Base-by-base conservation (phyloP, 202 grass and related monocot species). In the Panicum virgatum region DNA sequence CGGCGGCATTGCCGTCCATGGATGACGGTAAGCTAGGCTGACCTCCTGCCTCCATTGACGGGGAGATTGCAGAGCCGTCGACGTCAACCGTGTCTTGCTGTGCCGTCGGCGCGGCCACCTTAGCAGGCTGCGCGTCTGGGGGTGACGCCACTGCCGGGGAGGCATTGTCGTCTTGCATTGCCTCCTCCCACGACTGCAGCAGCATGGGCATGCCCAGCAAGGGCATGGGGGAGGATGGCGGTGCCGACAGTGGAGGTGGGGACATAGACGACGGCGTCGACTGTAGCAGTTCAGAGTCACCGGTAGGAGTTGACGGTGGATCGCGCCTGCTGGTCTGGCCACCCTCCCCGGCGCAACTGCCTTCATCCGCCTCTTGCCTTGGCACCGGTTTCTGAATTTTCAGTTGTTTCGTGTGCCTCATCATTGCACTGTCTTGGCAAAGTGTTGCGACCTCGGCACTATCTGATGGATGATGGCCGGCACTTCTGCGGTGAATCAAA, bases 181-280 rank as follows among this genome's bases (percentile, higher is more conserved):
- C 43, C 20, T 51, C n/a, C n/a, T n/a, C 80, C 80, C 69, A 82
- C 9, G 44, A 61, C 20, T 51, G 80, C 30, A 63, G 43, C 58
- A 82, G 80, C 80, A 82, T 82, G 80, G 79, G 68, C 54, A 72
- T 39, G 29, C 79, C 79, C 57, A 26, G 32, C 29, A 62, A 32
- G 9, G 80, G 80, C 57, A 73, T 7, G 4, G 75, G 58, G 4
- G 47, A 75, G 2, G 69, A 38, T 42, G 81, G 69, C 66, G 81
- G 79, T 62, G 46, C 76, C 32, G 61, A 75, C 67, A 72, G 81
- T 7, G 9, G 80, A 25, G 69, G 50, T 7, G 65, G 80, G 2
- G 72, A 72, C 36, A 52, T 48, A 22, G 56, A 66, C 62, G 48
- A 58, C 19, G 36, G 69, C 34, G 71, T 80, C 12, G 29, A 12